Evolutionary conservation across 2,329 filamentous ascomycete genomes (phyloP), one percentile per base, ranked within the genome.

Genomic region (Aspergillus caelatus): DNA sequence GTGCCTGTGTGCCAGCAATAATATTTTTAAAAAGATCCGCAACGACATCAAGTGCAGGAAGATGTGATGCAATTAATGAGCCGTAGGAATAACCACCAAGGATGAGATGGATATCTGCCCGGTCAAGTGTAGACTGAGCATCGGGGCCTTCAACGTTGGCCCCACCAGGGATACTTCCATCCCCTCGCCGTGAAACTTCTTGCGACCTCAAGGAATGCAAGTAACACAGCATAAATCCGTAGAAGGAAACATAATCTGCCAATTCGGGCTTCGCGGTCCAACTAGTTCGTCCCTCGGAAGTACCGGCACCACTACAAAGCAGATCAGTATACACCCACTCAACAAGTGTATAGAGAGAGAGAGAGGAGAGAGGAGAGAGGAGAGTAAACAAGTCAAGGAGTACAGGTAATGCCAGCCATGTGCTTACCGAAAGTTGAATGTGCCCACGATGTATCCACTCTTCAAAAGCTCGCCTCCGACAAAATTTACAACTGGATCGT

Each of bases 11-110:
- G 45, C 84, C 87, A n/a, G 75, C 70, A 3, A 78, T 67, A 0
- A 87, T 84, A 0, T 79, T 75, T 9, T 79, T 73, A 68, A 95
- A 93, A 1, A 84, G 78, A 1, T 82, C 75, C 28, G 92, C 77
- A 32, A 96, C 86, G 0, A 82, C 77, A 12, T 81, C 75, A 41
- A 89, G 65, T 10, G 75, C 66, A 0, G 93, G 92, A 0, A 96
- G 84, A 62, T 90, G 88, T 0, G 86, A 88, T 2, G 92, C 88
- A 45, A 98, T 86, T 72, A 97, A 85, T 5, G 93, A 92, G 50
- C 95, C 95, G 76, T 97, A 97, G 0, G 93, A 97, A 76, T 97
- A 97, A 14, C 94, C 94, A 2, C 86, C 90, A 8, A 95, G 81
- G 6, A 97, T 70, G 0, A 89, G 66, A 39, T 73, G 70, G 16